Evolutionary conservation across 352 stramenopile species (phyloP), one percentile per base, ranked within the genome.

Genomic region (Phytophthora sansomeana): DNA sequence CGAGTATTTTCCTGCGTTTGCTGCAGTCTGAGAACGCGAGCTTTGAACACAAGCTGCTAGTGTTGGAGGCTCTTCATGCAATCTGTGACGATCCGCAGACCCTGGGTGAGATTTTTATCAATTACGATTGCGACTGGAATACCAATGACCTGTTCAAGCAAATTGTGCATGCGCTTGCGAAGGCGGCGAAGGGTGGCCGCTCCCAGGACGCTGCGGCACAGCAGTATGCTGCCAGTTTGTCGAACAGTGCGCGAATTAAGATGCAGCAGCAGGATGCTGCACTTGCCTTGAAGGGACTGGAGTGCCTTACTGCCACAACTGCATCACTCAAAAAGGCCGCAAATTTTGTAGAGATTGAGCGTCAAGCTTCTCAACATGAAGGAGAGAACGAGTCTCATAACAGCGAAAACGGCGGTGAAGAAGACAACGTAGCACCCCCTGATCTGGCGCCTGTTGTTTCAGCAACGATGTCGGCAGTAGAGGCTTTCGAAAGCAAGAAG

Each of bases 81-180:
- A 89, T 99, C 9, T 99, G 96, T 74, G 85, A 96, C 41, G 97
- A 99, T 75, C 87, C 96, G 32, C 73, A 89, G 38, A 92, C 97
- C 16, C 78, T 99, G 4, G 92, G 98, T 1, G 97, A 99, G 70
- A 94, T 99, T 44, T 99, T 99, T 68, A 78, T 99, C 19, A 99
- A 99, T 70, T 99, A 99, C 79, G 98, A 99, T 72, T 99, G 97
- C 67, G 98, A 99, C 74, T 97, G 98, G 75, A 94, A 99, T 79
- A 92, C 79, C 1, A 96, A 97, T 30, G 96, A 99, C 72, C 77
- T 99, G 32, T 99, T 99, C 85, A 97, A 98, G 72, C 91, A 98
- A 54, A 99, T 99, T 66, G 89, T 99, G 0, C 83, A 98, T 59
- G 94, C 96, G 33, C 85, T 99, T 3, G 96, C 96, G 3, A 97